Percentiles rank a stretch among this genome's conserved stretches.
Evolutionary conservation across 495 filamentous ascomycete genomes (phyloP).

Genomic region (Lophiostoma macrostomum): DNA sequence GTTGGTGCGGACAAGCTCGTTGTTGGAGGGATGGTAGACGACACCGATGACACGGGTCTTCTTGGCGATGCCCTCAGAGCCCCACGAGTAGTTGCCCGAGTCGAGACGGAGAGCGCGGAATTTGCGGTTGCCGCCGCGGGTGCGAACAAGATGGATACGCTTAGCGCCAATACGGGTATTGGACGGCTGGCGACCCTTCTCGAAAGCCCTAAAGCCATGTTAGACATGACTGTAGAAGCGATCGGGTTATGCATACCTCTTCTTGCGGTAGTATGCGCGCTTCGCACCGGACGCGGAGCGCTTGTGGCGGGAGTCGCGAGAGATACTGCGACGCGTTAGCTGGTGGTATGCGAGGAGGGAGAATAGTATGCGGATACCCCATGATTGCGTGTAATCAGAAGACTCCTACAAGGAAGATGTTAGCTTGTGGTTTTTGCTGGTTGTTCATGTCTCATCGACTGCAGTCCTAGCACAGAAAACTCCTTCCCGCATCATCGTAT

Average conservation of each 20-base stretch:
- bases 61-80: conserved; percentile 92
- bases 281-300: conserved; percentile 96
- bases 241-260: conserved; percentile 62
- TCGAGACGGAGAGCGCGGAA: conserved; percentile 99
- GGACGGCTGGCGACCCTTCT: conserved; percentile 97
- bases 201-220: conserved; percentile 74
- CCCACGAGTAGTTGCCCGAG: conserved; percentile 99
- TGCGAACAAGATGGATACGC: conserved; percentile 98
- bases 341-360: neutral
- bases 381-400: conserved; percentile 69
- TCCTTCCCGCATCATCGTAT: too few relatives aligned
- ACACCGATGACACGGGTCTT: conserved; percentile 98
- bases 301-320: conserved; percentile 98
- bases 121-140: conserved; percentile 98
- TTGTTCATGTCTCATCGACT: too few relatives aligned
- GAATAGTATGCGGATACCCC: conserved; percentile 52
- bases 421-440: too few relatives aligned
- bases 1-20: conserved; percentile 99
- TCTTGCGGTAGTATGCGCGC: conserved; percentile 88
- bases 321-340: conserved; percentile 62
- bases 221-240: conserved; percentile 38
- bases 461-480: too few relatives aligned
- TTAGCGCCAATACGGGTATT: conserved; percentile 98
- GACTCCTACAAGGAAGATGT: conserved; percentile 42
- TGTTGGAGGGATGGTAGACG: conserved; percentile 99